Evolutionary conservation across 208 protist genomes (phyloP).

Genomic region (Leishmania lainsoni): DNA sequence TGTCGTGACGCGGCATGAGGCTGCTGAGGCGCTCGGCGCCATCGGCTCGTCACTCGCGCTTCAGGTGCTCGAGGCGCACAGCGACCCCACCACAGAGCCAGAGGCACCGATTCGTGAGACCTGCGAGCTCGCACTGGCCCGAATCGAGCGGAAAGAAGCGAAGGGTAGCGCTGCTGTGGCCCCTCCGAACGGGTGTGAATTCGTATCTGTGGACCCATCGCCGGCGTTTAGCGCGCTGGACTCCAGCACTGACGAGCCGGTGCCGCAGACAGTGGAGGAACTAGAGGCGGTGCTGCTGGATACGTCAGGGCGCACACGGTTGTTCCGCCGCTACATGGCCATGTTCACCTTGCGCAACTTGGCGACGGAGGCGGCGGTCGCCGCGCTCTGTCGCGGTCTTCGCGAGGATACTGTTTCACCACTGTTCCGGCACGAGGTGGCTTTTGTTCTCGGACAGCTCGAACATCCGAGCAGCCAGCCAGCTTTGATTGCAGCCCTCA

Average conservation of each 20-base stretch:
- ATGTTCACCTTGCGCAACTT: constrained; percentile 96
- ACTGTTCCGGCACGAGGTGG: constrained; percentile 98
- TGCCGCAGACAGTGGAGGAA: constrained; percentile 53
- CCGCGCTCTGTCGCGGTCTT: constrained; percentile 87
- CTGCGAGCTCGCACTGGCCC: constrained; percentile 91
- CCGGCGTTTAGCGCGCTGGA: constrained; percentile 65
- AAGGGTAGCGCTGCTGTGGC: constrained; percentile 57
- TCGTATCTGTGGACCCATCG: constrained; percentile 93
- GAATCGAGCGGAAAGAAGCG: constrained; percentile 66
- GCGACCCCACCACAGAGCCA: constrained; percentile 51
- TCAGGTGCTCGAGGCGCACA: constrained; percentile 57
- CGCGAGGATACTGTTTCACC: constrained; percentile 80
- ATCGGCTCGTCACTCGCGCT: constrained; percentile 52
- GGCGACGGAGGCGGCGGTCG: constrained; percentile 62
- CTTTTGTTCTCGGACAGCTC: constrained; percentile 97
- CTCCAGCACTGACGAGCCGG: constrained; percentile 23
- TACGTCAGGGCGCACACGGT: constrained; percentile 54
- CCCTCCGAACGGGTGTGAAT: constrained; percentile 58
- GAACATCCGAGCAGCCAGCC: constrained; percentile 78
- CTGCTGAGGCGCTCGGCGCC: constrained; percentile 94
- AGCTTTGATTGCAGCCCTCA: constrained; percentile 68
- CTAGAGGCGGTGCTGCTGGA: constrained; percentile 71
- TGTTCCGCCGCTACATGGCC: constrained; percentile 96
- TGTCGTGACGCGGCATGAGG: constrained; percentile 96
- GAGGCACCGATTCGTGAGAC: constrained; percentile 92